Evolutionary conservation across 2,329 filamentous ascomycete genomes (phyloP), one percentile per base, ranked within the genome.

Genomic region (Colletotrichum ledebouriae): DNA sequence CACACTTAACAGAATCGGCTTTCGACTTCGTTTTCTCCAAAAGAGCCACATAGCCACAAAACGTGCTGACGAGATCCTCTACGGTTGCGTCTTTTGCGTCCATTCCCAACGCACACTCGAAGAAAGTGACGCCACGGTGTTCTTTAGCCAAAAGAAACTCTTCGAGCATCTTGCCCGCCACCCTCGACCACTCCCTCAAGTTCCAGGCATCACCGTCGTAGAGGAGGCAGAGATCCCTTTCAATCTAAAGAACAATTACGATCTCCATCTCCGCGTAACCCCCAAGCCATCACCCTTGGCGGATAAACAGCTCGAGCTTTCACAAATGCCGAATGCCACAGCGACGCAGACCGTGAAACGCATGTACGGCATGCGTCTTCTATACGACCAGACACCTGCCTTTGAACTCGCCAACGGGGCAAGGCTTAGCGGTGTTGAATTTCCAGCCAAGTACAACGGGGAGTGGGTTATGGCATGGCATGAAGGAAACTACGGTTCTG

Each of bases 391-490:
- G 20, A 82, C 82, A 0, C 77, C 79, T 0, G 82, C 81, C 2
- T 74, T 86, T 13, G 83, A 86, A 63, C 76, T 85, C 53, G 82
- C 82, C 2, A 77, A 80, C 13, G 86, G 85, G 0, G 84, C 85
- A 1, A 80, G 77, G 50, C 78, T 89, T 22, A 80, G 83, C 0
- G 86, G 85, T 0, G 76, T 89, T 33, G 78, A 81, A 44, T 88
- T 86, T 73, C 85, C 85, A 0, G 74, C 77, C 10, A 82, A 81
- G 72, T 86, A 86, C 72, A 76, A 80, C 3, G 86, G 86, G 13
- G 86, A 87, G 71, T 89, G 86, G 86, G 82, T 81, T n/a, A 79
- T 86, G 64, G 86, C 84, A 2, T 87, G 85, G 81, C 85, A 89
- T 69, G 86, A 88, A 68, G 86, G 85, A 0, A 73, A 79, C 2